Evolutionary conservation across 768 basidiomycete species (phyloP).

Genomic region (Lentinula detonsa): DNA sequence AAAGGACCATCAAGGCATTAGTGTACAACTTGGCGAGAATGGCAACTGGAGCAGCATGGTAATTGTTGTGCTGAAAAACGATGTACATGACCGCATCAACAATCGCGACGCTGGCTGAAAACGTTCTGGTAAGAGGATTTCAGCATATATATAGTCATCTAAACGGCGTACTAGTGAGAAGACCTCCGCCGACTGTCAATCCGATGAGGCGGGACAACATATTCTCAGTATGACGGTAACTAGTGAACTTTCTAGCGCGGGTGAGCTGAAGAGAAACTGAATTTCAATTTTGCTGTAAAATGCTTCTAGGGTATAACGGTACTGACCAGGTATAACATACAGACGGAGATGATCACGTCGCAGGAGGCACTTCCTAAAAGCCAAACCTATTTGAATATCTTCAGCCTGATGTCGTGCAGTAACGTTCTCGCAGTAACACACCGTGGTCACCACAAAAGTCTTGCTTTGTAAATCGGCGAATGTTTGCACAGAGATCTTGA

Average conservation of each 20-base stretch:
- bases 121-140: too few species aligned
- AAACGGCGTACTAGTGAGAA: constrained; percentile 16
- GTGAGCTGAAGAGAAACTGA: not conserved
- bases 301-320: not conserved
- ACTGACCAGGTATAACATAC: constrained; percentile 21
- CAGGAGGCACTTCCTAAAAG: constrained; percentile 15
- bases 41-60: constrained; percentile 18
- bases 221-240: constrained; percentile 18
- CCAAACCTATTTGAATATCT: constrained; percentile 9
- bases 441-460: not conserved
- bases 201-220: constrained; percentile 18
- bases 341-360: constrained; percentile 20
- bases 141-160: not conserved
- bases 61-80: constrained; percentile 17
- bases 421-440: not conserved
- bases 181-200: constrained; percentile 21
- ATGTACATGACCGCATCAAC: constrained; percentile 20
- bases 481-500: not conserved
- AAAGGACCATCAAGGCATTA: constrained; percentile 22
- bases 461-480: not conserved
- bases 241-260: constrained; percentile 17
- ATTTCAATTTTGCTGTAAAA: not conserved
- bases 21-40: constrained; percentile 23
- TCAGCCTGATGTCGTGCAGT: not conserved
- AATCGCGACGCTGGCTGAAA: constrained; percentile 18